Evolutionary conservation across 1,139 yeast species (phyloP).

Genomic region (Debaryomyces subglobosus): DNA sequence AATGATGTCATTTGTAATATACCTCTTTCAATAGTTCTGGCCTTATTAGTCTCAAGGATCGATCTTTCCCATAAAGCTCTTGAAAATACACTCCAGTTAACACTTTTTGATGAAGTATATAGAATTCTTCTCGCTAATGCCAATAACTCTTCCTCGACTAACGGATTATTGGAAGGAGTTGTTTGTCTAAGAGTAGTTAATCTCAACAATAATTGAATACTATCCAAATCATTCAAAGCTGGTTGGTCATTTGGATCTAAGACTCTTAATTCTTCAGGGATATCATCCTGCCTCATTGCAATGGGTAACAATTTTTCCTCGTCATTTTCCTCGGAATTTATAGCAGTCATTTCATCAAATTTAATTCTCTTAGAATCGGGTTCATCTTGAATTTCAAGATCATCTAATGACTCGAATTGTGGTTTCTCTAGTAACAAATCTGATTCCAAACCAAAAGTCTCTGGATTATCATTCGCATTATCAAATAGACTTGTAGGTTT

Average conservation of each 20-base stretch:
- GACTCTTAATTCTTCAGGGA: constrained; percentile 57
- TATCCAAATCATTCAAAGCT: constrained; percentile 67
- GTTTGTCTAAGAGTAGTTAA: constrained; percentile 67
- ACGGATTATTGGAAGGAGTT: constrained; percentile 68
- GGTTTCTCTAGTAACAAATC: constrained; percentile 83
- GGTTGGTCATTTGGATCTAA: constrained; percentile 88
- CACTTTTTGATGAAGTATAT: constrained; percentile 47
- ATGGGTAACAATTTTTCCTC: constrained; percentile 56
- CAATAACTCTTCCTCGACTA: constrained; percentile 79
- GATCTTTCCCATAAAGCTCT: constrained; percentile 93
- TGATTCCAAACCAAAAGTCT: constrained; percentile 65
- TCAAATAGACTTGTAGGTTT: constrained; percentile 32
- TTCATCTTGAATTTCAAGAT: constrained; percentile 39
- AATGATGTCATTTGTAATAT: constrained; percentile 89
- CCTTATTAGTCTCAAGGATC: constrained; percentile 72
- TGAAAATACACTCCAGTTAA: constrained; percentile 80
- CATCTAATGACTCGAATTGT: constrained; percentile 61
- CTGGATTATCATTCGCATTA: constrained; percentile 39
- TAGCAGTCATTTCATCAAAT: constrained; percentile 32
- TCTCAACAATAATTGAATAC: constrained; percentile 69
- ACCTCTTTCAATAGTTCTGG: constrained; percentile 92
- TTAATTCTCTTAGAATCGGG: constrained; percentile 43
- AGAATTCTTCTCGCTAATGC: constrained; percentile 77
- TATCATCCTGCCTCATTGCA: constrained; percentile 59
- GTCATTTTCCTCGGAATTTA: constrained; percentile 26